Conservation (phyloP, 148 eudicot genomes). For the Rhododendron williamsianum region DNA sequence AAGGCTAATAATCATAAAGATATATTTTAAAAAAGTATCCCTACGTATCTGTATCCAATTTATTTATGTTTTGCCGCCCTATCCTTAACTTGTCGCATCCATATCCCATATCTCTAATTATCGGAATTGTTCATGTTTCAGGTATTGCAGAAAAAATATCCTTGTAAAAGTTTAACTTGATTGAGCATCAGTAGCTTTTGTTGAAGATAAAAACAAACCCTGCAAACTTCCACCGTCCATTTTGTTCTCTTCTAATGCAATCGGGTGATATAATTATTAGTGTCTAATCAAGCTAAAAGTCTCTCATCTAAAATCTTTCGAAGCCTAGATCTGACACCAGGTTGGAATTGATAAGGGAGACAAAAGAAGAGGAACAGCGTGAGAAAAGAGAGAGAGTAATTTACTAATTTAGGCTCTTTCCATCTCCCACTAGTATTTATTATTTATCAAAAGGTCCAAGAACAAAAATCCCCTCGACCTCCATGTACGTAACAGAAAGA, state of each 20-base stretch:
- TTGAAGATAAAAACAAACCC: not conserved
- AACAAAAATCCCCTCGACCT: not conserved
- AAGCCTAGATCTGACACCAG: not conserved
- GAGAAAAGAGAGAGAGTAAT: not conserved
- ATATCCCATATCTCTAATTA: not conserved
- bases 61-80: too few species aligned
- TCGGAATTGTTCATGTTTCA: too few species aligned
- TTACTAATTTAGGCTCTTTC: not conserved
- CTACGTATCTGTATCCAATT: too few species aligned
- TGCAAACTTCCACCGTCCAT: not conserved
- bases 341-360: not conserved
- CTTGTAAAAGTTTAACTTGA: not conserved
- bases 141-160: not conserved
- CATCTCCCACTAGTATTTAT: too few species aligned
- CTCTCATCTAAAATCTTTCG: not conserved
- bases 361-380: not conserved
- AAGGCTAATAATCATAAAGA: too few species aligned
- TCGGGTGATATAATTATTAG: too few species aligned
- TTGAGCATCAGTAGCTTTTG: not conserved
- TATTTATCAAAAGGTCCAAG: not conserved
- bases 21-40: too few species aligned
- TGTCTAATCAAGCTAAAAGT: not conserved
- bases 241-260: not conserved
- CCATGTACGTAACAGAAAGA: too few species aligned
- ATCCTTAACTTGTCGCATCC: not conserved